phyloP scores from a whole-genome alignment of 148 eudicot species.

The Rhododendron molle region DNA sequence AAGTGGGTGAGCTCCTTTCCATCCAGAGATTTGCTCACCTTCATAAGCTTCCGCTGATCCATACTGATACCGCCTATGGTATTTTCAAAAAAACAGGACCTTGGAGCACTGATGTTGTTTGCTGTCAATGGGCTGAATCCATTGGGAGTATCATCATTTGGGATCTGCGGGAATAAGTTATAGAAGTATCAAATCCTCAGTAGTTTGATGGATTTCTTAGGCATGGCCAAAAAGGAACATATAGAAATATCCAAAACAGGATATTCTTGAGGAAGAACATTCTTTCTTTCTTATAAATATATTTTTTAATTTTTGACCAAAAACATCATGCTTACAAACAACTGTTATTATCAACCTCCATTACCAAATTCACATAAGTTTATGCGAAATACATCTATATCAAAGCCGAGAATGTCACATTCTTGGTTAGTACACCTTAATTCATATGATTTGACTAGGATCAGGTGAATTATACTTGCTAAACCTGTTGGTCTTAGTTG shows the following conservation, averaged over 20 bases:
- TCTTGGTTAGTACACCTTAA: neutral
- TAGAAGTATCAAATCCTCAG: neutral
- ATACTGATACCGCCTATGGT: slow-evolving; percentile 26
- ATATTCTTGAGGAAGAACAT: neutral
- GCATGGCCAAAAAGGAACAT: neutral
- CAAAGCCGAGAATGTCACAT: neutral
- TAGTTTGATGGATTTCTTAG: neutral
- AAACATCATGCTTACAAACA: neutral
- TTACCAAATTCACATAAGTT: neutral
- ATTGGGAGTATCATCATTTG: slow-evolving; percentile 30
- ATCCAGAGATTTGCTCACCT: slow-evolving; percentile 36
- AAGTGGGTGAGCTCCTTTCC: slow-evolving; percentile 23
- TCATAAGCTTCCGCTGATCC: slow-evolving; percentile 40
- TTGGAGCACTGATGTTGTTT: slow-evolving; percentile 23
- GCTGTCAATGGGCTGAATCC: slow-evolving; percentile 32
- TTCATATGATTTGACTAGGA: neutral
- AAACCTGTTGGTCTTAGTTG: neutral
- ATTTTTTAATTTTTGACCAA: neutral
- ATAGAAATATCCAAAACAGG: neutral
- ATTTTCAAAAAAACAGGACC: slow-evolving; percentile 27
- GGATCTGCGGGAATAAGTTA: slow-evolving; percentile 36
- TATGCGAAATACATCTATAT: neutral
- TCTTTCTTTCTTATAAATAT: neutral
- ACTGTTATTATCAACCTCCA: neutral
- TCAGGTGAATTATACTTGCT: neutral